phyloP scores from a whole-genome alignment of 176 grass and related monocot species.

The Pontederia crassipes region DNA sequence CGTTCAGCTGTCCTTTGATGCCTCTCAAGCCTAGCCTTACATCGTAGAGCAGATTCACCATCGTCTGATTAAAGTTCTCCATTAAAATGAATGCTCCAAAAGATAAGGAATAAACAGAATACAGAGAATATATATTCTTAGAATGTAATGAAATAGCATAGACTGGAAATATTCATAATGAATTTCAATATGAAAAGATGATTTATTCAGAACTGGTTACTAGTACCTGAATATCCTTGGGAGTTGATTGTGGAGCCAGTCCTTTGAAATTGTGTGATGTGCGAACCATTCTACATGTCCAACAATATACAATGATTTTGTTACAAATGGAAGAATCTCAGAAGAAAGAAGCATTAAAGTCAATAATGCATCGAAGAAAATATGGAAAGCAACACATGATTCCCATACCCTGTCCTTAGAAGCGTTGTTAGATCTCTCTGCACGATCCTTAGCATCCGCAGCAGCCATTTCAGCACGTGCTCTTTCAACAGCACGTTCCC shows the following conservation, averaged over 20 bases:
- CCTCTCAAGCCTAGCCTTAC: constrained; percentile 20
- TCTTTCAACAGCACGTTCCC: constrained; percentile 14
- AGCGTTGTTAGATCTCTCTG: constrained; percentile 5
- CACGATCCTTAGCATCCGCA: constrained; percentile 10
- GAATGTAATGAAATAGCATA: too few relatives aligned
- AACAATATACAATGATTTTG: not conserved
- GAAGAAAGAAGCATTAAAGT: not conserved
- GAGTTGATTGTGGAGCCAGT: not conserved
- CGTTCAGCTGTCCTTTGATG: constrained; percentile 15
- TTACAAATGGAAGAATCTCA: not conserved
- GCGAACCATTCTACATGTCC: not conserved
- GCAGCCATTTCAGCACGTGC: constrained; percentile 14
- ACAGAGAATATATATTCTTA: not conserved
- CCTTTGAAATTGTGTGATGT: not conserved
- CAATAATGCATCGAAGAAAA: not conserved
- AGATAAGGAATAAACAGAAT: not conserved
- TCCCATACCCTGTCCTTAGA: constrained; percentile 1
- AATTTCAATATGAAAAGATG: not conserved
- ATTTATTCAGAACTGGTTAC: not conserved
- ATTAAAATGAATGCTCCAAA: not conserved
- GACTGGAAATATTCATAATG: too few relatives aligned
- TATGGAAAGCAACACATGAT: not conserved
- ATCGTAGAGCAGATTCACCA: constrained; percentile 5
- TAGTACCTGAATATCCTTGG: constrained; percentile 5
- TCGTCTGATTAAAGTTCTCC: not conserved